Conservation (phyloP, 768 basidiomycete species). For the Boletus subparvulus region DNA sequence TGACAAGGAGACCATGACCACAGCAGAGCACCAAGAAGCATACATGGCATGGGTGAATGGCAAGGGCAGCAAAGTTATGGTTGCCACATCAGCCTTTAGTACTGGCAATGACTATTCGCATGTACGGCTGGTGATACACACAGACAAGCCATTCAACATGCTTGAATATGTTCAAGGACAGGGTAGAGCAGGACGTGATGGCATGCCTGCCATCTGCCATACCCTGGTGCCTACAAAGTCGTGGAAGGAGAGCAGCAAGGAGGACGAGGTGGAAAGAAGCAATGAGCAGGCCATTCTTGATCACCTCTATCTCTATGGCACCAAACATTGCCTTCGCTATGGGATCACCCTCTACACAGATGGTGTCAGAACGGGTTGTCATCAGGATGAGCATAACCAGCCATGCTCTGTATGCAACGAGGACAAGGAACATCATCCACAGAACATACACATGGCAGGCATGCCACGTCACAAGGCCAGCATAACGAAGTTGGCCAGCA, state of each 20-base stretch:
- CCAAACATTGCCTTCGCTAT: constrained; percentile 5
- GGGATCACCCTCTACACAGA: neutral
- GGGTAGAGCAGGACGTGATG: constrained; percentile 19
- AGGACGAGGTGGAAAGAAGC: neutral
- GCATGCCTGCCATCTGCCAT: neutral
- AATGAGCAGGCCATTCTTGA: neutral
- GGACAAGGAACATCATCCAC: neutral
- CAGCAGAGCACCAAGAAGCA: rapidly evolving
- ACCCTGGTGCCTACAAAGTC: neutral
- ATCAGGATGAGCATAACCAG: neutral
- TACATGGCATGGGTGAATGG: constrained; percentile 18
- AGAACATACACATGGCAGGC: neutral
- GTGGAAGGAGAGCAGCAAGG: neutral
- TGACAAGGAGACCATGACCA: neutral
- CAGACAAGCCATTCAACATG: constrained; percentile 22
- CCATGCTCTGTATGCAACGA: neutral
- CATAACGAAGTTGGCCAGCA: neutral
- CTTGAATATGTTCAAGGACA: constrained; percentile 22
- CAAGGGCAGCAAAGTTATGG: neutral
- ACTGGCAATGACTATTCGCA: constrained; percentile 28
- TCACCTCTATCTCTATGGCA: neutral
- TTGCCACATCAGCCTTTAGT: constrained; percentile 27
- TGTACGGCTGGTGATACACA: constrained; percentile 19
- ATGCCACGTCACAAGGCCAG: neutral
- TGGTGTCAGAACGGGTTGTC: neutral